These are phyloP conservation scores for Earliella scabrosa DNA, from an alignment of 1,284 basidiomycete genomes.

Conservation along the genomic window DNA sequence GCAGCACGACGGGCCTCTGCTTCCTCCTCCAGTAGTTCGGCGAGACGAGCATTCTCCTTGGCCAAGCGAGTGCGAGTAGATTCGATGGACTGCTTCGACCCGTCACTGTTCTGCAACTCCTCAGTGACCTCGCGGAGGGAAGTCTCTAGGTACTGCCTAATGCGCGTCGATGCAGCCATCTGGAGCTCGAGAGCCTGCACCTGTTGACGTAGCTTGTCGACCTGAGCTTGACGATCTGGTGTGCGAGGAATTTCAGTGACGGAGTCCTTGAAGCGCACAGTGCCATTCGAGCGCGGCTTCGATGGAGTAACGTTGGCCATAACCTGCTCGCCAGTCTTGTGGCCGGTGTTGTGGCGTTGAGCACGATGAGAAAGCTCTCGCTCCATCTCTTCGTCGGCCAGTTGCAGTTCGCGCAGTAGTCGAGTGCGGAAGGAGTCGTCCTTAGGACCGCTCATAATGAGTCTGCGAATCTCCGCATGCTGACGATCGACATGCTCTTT, in stretches of 20 bases:
- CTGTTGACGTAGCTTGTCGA: slow-evolving; percentile 63
- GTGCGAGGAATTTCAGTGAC: slow-evolving; percentile 44
- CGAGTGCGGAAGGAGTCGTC: slow-evolving; percentile 69
- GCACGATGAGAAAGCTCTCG: slow-evolving; percentile 52
- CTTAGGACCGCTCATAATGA: slow-evolving; percentile 61
- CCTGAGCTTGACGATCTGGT: slow-evolving; percentile 49
- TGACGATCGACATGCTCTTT: slow-evolving; percentile 69
- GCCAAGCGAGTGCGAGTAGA: slow-evolving; percentile 59
- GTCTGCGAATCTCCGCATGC: slow-evolving; percentile 69
- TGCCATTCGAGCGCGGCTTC: slow-evolving; percentile 46
- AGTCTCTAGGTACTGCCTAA: slow-evolving; percentile 67
- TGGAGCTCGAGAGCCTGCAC: slow-evolving; percentile 71
- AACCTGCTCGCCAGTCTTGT: slow-evolving; percentile 33
- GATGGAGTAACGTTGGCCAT: slow-evolving; percentile 48
- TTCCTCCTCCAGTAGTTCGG: slow-evolving; percentile 66
- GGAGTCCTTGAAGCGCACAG: slow-evolving; percentile 40
- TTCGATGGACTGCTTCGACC: slow-evolving; percentile 67
- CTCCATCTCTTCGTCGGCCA: slow-evolving; percentile 65
- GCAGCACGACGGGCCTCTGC: slow-evolving; percentile 63
- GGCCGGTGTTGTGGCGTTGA: slow-evolving; percentile 22
- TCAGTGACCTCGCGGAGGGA: slow-evolving; percentile 65
- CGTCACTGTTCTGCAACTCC: slow-evolving; percentile 69
- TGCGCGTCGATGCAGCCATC: slow-evolving; percentile 70
- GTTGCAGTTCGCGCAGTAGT: slow-evolving; percentile 71
- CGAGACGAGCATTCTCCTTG: slow-evolving; percentile 61